Evolutionary conservation across 2,329 filamentous ascomycete species (phyloP), one percentile per base, ranked within the genome.

Genomic region (Curvularia spicifera): DNA sequence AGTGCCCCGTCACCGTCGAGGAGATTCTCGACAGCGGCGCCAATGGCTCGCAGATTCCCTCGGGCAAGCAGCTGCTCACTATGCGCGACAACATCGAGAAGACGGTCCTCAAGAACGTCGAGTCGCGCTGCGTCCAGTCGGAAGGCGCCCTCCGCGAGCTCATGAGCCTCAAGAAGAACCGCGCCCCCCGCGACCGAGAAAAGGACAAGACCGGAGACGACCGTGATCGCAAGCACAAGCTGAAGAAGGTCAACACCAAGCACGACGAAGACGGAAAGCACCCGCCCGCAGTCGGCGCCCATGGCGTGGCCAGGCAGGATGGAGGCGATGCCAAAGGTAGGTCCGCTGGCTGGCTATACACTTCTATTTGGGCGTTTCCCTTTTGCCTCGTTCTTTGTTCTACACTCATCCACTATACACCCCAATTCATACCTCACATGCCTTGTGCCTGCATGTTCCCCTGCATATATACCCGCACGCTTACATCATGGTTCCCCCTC

Each of bases 121-220:
- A 74, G 58, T 75, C 75, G 48, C 84, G 90, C 49, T 87, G 85
- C 42, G 82, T 83, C 22, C 85, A 86, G 62, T 92, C 89, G 75
- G 90, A 93, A 70, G 84, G 86, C 35, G 88, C 88, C 35, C 91
- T 94, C 86, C 81, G 91, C 55, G 82, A 91, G 65, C 80, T 93
- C 54, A 85, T 88, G 6, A 82, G 84, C 68, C 84, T 84, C 71
- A 83, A 88, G 51, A 91, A 91, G 74, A 84, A 87, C 59, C 79
- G 83, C 40, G 75, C 80, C 46, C 82, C 86, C 54, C 83, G 84
- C 37, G 81, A 83, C 70, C 79, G 79, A 52, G 74, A 64, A 79
- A 85, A 62, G 75, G 80, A 81, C 68, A 81, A 73, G 73, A 81
- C 75, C 70, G 76, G 60, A 71, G 81, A 82, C 3, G 64, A 66